These are phyloP conservation scores for Gracilaria vermiculophylla DNA, from an alignment of 23 red algal species.

Conservation along the genomic window DNA sequence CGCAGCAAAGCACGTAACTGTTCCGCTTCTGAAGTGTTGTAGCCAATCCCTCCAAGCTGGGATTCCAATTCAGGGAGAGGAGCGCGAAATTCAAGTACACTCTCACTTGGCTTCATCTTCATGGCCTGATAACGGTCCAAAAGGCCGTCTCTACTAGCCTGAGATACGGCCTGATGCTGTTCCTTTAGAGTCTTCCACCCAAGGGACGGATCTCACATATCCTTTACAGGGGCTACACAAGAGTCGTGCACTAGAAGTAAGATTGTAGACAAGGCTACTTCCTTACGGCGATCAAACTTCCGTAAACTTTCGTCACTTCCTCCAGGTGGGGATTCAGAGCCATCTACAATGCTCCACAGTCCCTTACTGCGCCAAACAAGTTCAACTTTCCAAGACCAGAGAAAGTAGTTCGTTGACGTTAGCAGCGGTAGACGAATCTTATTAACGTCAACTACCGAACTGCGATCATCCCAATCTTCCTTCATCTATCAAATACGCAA, in stretches of 20 bases:
- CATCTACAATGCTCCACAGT: not conserved
- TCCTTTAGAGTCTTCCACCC: not conserved
- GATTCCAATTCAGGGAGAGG: not conserved
- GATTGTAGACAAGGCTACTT: not conserved
- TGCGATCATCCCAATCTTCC: no score
- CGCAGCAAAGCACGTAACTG: no score
- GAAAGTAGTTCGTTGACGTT: not conserved
- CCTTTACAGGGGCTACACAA: not conserved
- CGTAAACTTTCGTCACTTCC: not conserved
- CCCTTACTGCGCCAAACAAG: not conserved
- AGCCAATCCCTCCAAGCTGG: not conserved
- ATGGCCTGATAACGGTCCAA: conserved; percentile 7
- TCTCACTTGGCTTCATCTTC: not conserved
- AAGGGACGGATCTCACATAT: not conserved
- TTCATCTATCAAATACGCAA: no score
- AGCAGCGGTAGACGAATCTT: not conserved
- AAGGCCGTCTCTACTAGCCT: not conserved
- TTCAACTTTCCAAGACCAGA: not conserved
- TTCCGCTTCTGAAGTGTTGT: not conserved
- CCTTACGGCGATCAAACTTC: not conserved
- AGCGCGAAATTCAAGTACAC: not conserved
- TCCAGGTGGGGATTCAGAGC: not conserved
- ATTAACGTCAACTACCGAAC: not conserved
- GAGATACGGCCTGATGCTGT: not conserved
- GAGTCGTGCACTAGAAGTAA: not conserved